Conservation (phyloP, 2,329 filamentous ascomycete species). For the Pyrenophora tritici-repentis region DNA sequence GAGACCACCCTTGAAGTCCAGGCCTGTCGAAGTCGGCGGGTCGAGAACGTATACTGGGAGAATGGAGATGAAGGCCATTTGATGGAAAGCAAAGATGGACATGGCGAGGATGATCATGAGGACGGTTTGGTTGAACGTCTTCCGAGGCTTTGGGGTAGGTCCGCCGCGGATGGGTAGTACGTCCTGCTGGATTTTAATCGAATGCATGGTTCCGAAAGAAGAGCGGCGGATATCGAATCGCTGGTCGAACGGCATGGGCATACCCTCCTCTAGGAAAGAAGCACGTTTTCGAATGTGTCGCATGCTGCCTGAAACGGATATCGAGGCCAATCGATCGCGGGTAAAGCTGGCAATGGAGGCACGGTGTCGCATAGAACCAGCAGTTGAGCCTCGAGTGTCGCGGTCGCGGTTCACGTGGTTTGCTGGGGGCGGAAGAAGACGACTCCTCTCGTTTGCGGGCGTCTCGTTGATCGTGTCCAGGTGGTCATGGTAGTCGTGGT, state of each 20-base stretch:
- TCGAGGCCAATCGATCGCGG: slow-evolving; percentile 32
- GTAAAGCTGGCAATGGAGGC: slow-evolving; percentile 33
- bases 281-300: slow-evolving; percentile 44
- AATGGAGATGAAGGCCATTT: slow-evolving; percentile 88
- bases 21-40: slow-evolving; percentile 49
- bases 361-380: slow-evolving; percentile 30
- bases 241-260: slow-evolving; percentile 40
- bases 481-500: slow-evolving; percentile 57
- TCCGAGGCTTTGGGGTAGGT: slow-evolving; percentile 20
- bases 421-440: slow-evolving; percentile 51
- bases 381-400: slow-evolving; percentile 39
- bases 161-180: slow-evolving; percentile 28
- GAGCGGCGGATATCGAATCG: slow-evolving; percentile 44
- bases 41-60: slow-evolving; percentile 93
- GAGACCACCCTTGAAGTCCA: slow-evolving; percentile 62
- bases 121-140: slow-evolving; percentile 66
- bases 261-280: slow-evolving; percentile 45
- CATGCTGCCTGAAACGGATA: slow-evolving; percentile 38
- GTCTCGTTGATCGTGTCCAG: slow-evolving; percentile 71
- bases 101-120: slow-evolving; percentile 79
- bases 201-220: slow-evolving; percentile 47
- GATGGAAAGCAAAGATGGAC: slow-evolving; percentile 86
- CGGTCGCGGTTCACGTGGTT: slow-evolving; percentile 57
- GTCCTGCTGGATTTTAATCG: slow-evolving; percentile 37
- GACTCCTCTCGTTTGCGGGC: slow-evolving; percentile 65